These are phyloP conservation scores for Tinospora cordifolia DNA, from an alignment of 164 flowering plant species.

Conservation along the genomic window DNA sequence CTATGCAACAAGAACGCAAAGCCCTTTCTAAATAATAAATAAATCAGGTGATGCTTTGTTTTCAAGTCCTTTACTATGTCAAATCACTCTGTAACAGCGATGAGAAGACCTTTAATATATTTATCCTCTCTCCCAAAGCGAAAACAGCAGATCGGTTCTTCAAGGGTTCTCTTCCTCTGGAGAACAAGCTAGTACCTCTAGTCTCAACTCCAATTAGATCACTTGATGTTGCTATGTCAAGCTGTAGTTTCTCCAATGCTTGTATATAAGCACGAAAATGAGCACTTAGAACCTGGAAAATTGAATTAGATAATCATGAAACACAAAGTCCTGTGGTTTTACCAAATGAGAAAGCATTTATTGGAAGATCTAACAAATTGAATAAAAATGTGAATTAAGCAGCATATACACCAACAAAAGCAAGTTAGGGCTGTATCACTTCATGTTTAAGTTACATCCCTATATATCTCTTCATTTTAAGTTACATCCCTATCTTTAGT, in stretches of 20 bases:
- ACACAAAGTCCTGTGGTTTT: neutral
- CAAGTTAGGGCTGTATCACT: neutral
- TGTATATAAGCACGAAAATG: slow-evolving; percentile 97
- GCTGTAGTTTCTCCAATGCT: slow-evolving; percentile 86
- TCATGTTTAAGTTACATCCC: neutral
- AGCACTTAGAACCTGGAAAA: slow-evolving; percentile 79
- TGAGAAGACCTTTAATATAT: slow-evolving; percentile 64
- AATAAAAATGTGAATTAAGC: neutral
- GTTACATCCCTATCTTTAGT: no score
- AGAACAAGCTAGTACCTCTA: slow-evolving; percentile 66
- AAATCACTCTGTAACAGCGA: neutral
- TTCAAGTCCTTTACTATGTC: neutral
- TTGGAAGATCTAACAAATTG: neutral
- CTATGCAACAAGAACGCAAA: neutral
- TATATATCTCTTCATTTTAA: no score
- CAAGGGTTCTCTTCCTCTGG: slow-evolving; percentile 86
- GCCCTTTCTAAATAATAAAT: neutral
- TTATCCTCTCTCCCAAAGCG: slow-evolving; percentile 90
- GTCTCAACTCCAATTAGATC: slow-evolving; percentile 96
- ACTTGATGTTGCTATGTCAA: slow-evolving; percentile 84
- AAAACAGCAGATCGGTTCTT: slow-evolving; percentile 95
- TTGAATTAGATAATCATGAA: neutral
- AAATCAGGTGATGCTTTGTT: neutral
- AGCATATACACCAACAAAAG: neutral
- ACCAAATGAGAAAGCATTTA: neutral